Base-by-base conservation (phyloP, 1,139 yeast genomes). In the Geotrichum klebahnii region DNA sequence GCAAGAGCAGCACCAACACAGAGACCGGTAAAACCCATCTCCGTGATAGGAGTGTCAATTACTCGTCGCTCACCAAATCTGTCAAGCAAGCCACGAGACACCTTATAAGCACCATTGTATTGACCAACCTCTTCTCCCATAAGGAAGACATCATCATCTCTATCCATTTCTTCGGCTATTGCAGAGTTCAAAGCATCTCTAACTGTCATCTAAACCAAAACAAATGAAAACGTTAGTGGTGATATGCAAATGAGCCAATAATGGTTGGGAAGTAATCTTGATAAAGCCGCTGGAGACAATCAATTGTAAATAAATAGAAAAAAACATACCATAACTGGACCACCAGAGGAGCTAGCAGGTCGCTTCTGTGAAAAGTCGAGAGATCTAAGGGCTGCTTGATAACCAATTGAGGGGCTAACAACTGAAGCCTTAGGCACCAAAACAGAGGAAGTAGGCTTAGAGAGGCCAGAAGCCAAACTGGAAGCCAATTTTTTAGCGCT, bases 81-180 rank as follows among this genome's bases (percentile, higher is more conserved):
- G 72, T 94, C 98, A 66, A 92, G 78, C 60, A 92, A 78, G 44
- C 98, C 98, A 70, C 95, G 83, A 60, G 97, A 85, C 56, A 92
- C 86, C 77, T 92, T 92, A 77, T 92, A 92, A 55, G 99, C 99
- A 75, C 99, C 99, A 67, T 92, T 90, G 75, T 94, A 92, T 71
- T 90, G 97, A 48, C 96, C 98, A 59, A 92, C 98, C 73, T 92
- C 99, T 76, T 92, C 99, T 69, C 99, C 99, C 81, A 92, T 85
- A 64, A 92, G 73, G 77, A 88, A 92, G 44, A 92, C 97, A 62
- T 80, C 84, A 59, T 88, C 95, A 68, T 94, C 97, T 61, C 90
- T 80, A 75, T 92, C 97, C 78, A 92, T 80, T 74, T 94, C 99
- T 74, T 92, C 99, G 54, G 96, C 96, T 71, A 92, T 77, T 39